Conservation (phyloP, 2,329 filamentous ascomycete species). For the Basipetospora sp. region DNA sequence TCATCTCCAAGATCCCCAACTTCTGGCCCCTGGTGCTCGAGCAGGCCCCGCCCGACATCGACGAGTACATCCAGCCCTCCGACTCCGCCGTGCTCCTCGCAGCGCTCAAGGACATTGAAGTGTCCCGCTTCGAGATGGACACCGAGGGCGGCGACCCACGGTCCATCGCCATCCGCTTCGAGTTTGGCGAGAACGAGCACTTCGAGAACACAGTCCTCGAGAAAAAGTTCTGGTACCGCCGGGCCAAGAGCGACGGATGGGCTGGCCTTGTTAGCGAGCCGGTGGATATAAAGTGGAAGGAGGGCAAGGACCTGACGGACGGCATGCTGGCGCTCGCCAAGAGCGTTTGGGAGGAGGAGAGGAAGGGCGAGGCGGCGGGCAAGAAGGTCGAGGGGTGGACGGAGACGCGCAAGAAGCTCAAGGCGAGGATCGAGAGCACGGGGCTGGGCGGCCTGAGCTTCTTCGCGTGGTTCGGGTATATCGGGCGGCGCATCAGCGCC, state of each 20-base stretch:
- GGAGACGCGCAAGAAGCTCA: conserved; percentile 33
- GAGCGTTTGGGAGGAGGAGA: conserved; percentile 51
- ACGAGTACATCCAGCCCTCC: conserved; percentile 70
- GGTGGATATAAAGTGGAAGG: conserved; percentile 77
- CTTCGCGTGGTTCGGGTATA: conserved; percentile 80
- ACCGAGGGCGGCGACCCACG: conserved; percentile 54
- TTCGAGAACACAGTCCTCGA: conserved; percentile 66
- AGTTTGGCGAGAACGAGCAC: conserved; percentile 67
- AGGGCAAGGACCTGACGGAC: conserved; percentile 66
- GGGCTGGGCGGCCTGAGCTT: conserved; percentile 59
- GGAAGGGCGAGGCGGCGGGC: conserved; percentile 25
- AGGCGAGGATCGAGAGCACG: conserved; percentile 42
- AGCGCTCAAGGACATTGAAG: conserved; percentile 51
- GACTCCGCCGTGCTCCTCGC: conserved; percentile 62
- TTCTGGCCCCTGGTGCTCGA: conserved; percentile 96
- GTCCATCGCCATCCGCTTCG: conserved; percentile 61
- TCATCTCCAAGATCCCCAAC: conserved; percentile 59
- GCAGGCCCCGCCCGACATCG: conserved; percentile 70
- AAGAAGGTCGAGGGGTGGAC: conserved; percentile 26
- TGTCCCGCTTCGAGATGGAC: conserved; percentile 68
- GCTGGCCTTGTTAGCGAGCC: conserved; percentile 74
- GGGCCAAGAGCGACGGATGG: conserved; percentile 50
- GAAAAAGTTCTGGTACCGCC: conserved; percentile 85
- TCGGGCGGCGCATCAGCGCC: conserved; percentile 51
- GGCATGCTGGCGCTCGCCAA: conserved; percentile 63